Conservation (phyloP, 2,329 filamentous ascomycete genomes). For the Xylaria sp. region DNA sequence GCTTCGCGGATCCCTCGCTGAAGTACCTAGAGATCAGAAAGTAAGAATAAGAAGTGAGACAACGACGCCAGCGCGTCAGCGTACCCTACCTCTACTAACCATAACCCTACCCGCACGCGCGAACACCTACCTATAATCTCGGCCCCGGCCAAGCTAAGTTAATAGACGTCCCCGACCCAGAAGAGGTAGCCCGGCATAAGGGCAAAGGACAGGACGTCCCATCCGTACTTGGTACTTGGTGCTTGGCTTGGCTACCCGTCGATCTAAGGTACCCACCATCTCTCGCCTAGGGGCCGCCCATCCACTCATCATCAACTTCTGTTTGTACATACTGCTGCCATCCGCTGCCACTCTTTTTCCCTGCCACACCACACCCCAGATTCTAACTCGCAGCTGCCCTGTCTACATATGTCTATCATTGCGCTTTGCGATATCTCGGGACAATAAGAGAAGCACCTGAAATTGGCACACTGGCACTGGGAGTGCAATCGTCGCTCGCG, state of each 20-base stretch:
- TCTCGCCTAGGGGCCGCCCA: conserved; percentile 25
- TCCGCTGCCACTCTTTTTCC: conserved; percentile 28
- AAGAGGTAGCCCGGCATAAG: conserved; percentile 16
- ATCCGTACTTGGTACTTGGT: conserved; percentile 1
- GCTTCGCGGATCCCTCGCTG: too few relatives aligned
- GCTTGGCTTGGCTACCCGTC: conserved; percentile 33
- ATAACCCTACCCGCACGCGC: too few relatives aligned
- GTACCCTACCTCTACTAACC: too few relatives aligned
- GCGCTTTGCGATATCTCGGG: conserved; percentile 22
- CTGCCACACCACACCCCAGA: conserved; percentile 33
- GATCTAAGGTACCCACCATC: conserved; percentile 31
- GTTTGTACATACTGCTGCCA: conserved; percentile 31
- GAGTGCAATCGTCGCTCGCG: too few relatives aligned
- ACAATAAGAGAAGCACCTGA: conserved; percentile 19
- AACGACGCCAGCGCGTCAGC: too few relatives aligned
- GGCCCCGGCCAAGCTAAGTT: too few relatives aligned
- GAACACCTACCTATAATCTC: too few relatives aligned
- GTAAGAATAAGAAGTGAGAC: too few relatives aligned
- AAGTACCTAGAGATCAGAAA: too few relatives aligned
- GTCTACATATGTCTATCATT: conserved; percentile 31
- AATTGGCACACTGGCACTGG: too few relatives aligned
- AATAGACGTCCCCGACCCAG: too few relatives aligned
- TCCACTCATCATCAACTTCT: conserved; percentile 30
- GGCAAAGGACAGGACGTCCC: too few relatives aligned
- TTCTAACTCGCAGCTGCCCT: conserved; percentile 34